Percentiles rank a stretch among this genome's conserved stretches.
Evolutionary conservation across 2,329 filamentous ascomycete genomes (phyloP).

Genomic region (Leptographium lundbergii): DNA sequence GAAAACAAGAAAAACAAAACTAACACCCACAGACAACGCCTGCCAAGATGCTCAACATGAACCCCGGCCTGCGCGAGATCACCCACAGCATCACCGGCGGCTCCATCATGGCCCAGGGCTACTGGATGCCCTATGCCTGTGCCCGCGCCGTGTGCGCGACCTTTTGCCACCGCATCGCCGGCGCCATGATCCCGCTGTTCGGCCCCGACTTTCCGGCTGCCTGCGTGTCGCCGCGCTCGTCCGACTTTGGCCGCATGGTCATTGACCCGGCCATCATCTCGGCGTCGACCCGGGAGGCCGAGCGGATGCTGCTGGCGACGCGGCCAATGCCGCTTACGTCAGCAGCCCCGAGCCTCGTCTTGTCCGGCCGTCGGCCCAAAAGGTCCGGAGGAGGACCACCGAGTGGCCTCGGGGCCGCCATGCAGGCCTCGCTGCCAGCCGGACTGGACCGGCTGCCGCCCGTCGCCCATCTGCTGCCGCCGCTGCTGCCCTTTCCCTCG

Average conservation of each 20-base stretch:
- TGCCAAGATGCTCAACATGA: conserved; percentile 66
- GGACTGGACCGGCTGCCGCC: conserved; percentile 6
- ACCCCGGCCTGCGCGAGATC: conserved; percentile 75
- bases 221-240: conserved; percentile 53
- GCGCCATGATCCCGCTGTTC: conserved; percentile 81
- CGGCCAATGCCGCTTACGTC: not conserved
- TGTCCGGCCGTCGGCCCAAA: no score
- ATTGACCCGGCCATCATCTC: conserved; percentile 46
- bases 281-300: conserved; percentile 36
- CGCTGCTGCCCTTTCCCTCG: not conserved
- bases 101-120: conserved; percentile 82
- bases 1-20: not conserved
- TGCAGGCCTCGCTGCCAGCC: not conserved
- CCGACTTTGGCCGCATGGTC: conserved; percentile 53
- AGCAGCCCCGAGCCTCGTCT: no score
- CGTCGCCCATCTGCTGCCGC: not conserved
- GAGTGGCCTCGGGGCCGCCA: not conserved
- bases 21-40: conserved; percentile 59
- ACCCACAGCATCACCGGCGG: conserved; percentile 92
- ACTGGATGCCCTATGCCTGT: conserved; percentile 89
- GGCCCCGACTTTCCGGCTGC: conserved; percentile 64
- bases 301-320: conserved; percentile 17
- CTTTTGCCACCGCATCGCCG: conserved; percentile 77
- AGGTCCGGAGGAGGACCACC: not conserved
- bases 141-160: conserved; percentile 79